Evolutionary conservation across 345 rosid genomes (phyloP).

Genomic region (Carallia pectinifolia): DNA sequence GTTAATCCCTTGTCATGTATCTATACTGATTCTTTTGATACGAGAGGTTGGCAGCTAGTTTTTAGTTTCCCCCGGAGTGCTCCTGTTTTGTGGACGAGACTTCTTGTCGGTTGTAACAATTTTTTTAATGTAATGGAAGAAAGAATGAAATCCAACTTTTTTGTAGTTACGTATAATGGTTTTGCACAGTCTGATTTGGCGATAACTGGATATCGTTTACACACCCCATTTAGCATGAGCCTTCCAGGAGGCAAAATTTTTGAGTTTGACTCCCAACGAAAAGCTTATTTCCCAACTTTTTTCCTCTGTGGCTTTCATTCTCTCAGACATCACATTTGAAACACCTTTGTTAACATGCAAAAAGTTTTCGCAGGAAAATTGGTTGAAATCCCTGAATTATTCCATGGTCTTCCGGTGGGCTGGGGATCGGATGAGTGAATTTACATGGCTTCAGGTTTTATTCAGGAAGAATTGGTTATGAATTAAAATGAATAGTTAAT

Average conservation of each 20-base stretch:
- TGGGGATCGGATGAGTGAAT: neutral
- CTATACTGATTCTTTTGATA: conserved; percentile 17
- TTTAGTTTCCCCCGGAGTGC: neutral
- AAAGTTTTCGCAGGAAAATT: no score
- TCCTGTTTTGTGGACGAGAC: no score
- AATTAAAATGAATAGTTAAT: neutral
- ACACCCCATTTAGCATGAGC: no score
- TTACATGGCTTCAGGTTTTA: neutral
- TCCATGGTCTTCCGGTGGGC: no score
- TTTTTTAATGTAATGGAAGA: neutral
- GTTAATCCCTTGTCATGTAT: neutral
- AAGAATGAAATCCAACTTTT: neutral
- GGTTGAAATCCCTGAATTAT: no score
- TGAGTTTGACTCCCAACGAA: conserved; percentile 92
- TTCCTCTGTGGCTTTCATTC: no score
- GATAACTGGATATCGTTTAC: conserved; percentile 33
- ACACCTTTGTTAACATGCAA: no score
- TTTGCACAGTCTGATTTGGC: no score
- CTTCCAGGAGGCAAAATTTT: conserved; percentile 77
- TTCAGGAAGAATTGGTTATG: neutral
- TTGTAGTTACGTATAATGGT: no score
- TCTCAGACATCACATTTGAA: no score
- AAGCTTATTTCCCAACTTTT: conserved; percentile 31
- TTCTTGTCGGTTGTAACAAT: no score
- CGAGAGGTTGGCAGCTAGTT: conserved; percentile 7